These are phyloP conservation scores for Capronia epimyces DNA, from an alignment of 2,329 filamentous ascomycete species.

Conservation along the genomic window DNA sequence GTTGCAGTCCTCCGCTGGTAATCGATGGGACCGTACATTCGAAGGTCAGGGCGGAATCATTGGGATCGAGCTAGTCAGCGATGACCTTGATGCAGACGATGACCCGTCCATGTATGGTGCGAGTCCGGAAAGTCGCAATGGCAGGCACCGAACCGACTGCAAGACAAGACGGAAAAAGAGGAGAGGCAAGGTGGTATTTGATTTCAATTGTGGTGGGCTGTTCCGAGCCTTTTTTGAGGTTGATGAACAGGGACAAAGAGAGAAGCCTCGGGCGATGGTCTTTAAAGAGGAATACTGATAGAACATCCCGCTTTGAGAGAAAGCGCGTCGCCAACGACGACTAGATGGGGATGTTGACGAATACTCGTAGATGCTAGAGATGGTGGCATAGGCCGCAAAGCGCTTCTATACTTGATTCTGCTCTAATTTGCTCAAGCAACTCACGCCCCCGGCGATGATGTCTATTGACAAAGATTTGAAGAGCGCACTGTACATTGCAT, in stretches of 20 bases:
- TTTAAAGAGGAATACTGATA: conserved; percentile 38
- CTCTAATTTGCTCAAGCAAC: no score
- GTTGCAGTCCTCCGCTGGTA: conserved; percentile 66
- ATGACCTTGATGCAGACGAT: conserved; percentile 35
- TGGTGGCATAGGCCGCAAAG: no score
- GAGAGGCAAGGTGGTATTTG: conserved; percentile 57
- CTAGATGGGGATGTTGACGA: not conserved
- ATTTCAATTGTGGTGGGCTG: conserved; percentile 85
- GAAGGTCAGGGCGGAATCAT: conserved; percentile 85
- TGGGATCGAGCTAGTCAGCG: conserved; percentile 51
- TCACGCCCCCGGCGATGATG: no score
- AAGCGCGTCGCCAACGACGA: not conserved
- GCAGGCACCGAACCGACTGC: not conserved
- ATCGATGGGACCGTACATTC: conserved; percentile 65
- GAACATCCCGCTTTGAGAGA: not conserved
- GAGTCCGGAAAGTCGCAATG: not conserved
- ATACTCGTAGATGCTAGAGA: no score
- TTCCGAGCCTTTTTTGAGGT: conserved; percentile 66
- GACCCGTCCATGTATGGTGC: not conserved
- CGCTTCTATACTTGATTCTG: no score
- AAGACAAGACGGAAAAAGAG: conserved; percentile 13
- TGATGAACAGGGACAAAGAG: conserved; percentile 29
- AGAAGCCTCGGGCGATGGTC: conserved; percentile 41
- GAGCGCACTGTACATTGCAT: no score
- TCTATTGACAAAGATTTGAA: no score